A percentile compares a stretch with the other conserved stretches of the same genome.
Evolutionary conservation across 2,329 filamentous ascomycete genomes (phyloP).

Genomic region (Pseudomassariella vexata): DNA sequence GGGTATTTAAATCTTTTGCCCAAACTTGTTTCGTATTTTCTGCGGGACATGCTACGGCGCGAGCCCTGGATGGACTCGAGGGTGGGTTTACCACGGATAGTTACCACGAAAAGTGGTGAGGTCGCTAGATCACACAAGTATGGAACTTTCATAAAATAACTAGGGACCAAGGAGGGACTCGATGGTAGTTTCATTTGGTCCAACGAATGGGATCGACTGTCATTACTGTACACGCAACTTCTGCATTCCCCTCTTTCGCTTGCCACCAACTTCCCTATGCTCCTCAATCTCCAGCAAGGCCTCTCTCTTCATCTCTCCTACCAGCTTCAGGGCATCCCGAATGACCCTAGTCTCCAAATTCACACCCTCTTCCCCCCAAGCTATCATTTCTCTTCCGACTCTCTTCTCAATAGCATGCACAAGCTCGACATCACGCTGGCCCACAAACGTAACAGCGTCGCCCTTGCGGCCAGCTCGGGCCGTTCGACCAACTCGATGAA

Average conservation of each 20-base stretch:
- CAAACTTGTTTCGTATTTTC: no score
- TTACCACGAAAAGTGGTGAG: no score
- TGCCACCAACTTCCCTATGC: conserved; percentile 85
- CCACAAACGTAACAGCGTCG: conserved; percentile 80
- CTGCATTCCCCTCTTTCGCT: conserved; percentile 58
- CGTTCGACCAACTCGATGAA: conserved; percentile 92
- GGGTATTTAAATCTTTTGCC: no score
- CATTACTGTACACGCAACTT: conserved; percentile 41
- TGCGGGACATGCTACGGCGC: no score
- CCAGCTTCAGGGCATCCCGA: conserved; percentile 77
- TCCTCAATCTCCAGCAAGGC: conserved; percentile 89
- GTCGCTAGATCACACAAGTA: no score
- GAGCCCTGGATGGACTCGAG: no score
- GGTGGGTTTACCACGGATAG: no score
- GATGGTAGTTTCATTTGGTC: no score
- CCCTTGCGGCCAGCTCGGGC: conserved; percentile 84
- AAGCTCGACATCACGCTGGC: conserved; percentile 86
- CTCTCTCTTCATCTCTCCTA: conserved; percentile 93
- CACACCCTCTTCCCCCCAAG: conserved; percentile 85
- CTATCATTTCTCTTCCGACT: conserved; percentile 73
- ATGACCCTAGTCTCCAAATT: conserved; percentile 89
- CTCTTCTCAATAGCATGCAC: conserved; percentile 85
- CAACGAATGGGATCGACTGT: no score
- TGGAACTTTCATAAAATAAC: no score
- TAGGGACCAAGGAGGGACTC: no score